Base-by-base conservation (phyloP, 768 basidiomycete species). In the Cystobasidium ongulense region DNA sequence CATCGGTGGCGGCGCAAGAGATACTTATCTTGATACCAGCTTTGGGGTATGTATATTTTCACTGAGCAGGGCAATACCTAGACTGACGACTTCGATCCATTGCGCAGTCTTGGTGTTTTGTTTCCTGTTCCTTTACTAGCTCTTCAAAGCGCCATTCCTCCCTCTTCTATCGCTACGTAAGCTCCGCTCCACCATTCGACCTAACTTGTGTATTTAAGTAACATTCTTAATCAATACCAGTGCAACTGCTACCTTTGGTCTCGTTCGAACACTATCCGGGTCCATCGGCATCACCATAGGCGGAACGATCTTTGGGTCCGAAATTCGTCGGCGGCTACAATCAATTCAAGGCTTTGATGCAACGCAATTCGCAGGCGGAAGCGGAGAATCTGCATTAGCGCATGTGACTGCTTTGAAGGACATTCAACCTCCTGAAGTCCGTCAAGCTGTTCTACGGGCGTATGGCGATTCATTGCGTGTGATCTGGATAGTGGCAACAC, bases 141-240 rank as follows among this genome's bases (percentile, higher is more conserved):
- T 27, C 38, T 92, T 17, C 91, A 92, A 81, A 89, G 90, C 0
- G 88, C 90, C 0, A 93, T 93, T 90, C 91, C 91, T 0, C 78
- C 90, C 18, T 88, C 87, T 77, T 90, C 92, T 76, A 90, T 92
- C 90, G 90, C 90, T 0, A 61, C 68, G 57, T 59, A 17, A 71
- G 29, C n/a, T 59, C n/a, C 23, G 4, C 46, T 53, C n/a, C 25
- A 54, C n/a, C n/a, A n/a, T n/a, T n/a, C n/a, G n/a, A n/a, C n/a
- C n/a, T n/a, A n/a, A n/a, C n/a, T n/a, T n/a, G n/a, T n/a, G n/a
- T n/a, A n/a, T n/a, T n/a, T n/a, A n/a, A n/a, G n/a, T n/a, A n/a
- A n/a, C n/a, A n/a, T n/a, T n/a, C n/a, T n/a, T n/a, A n/a, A n/a
- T n/a, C n/a, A n/a, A n/a, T n/a, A n/a, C n/a, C 71, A 72, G 35